Conservation (phyloP, 257 asterid genomes). For the Thymus quinquecostatus region DNA sequence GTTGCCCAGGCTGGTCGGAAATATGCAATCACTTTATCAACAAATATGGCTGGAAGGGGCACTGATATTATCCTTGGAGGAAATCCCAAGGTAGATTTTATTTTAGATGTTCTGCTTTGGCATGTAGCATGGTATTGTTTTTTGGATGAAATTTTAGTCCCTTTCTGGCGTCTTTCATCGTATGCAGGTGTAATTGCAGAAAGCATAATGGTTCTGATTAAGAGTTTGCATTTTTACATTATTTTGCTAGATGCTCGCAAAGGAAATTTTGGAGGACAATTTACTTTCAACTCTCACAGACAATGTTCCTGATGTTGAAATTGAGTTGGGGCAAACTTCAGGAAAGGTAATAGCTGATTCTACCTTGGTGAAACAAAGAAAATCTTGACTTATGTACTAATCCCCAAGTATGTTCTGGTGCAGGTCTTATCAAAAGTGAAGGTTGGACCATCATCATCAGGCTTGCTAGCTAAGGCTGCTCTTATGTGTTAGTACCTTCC, state of each 20-base stretch:
- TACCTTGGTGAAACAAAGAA: slow-evolving; percentile 21
- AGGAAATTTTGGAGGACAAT: slow-evolving; percentile 75
- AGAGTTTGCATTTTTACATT: slow-evolving; percentile 25
- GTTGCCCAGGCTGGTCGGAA: slow-evolving; percentile 99
- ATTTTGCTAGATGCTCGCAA: slow-evolving; percentile 83
- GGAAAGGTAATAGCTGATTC: slow-evolving; percentile 56
- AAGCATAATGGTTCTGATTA: slow-evolving; percentile 10
- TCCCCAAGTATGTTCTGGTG: slow-evolving; percentile 31
- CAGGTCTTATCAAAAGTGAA: slow-evolving; percentile 87
- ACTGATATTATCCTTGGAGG: slow-evolving; percentile 99
- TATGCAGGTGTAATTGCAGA: slow-evolving; percentile 18
- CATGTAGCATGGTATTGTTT: slow-evolving; percentile 1
- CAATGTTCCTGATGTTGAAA: slow-evolving; percentile 61
- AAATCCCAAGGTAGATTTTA: slow-evolving; percentile 80
- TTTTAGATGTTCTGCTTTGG: slow-evolving; percentile 11
- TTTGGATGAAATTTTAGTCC: neutral
- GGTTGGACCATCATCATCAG: slow-evolving; percentile 89
- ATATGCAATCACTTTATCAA: slow-evolving; percentile 90
- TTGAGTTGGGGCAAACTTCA: slow-evolving; percentile 60
- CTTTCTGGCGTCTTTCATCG: neutral
- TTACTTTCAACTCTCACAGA: slow-evolving; percentile 73
- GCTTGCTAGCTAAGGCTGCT: slow-evolving; percentile 81
- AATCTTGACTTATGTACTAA: neutral
- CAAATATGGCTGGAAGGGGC: slow-evolving; percentile 99
- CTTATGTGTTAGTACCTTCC: slow-evolving; percentile 69